Base-by-base conservation (phyloP, 208 protist genomes). In the Porcisia deanei region DNA sequence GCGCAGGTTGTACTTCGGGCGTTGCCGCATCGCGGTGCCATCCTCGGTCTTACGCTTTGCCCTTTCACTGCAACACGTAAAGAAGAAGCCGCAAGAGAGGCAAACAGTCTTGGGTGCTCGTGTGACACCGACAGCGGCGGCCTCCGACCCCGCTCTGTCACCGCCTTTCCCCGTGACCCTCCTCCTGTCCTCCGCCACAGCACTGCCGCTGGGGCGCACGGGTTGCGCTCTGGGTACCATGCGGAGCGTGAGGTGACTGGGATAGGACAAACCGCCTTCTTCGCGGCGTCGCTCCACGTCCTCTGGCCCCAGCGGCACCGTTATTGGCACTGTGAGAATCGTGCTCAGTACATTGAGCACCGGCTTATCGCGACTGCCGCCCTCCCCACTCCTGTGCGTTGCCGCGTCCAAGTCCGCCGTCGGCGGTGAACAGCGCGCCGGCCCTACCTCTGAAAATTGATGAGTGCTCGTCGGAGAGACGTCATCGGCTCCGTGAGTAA, bases 181-280 rank as follows among this genome's bases (percentile, higher is more conserved):
- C 30, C 22, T 14, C 41, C 41, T 47, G 34, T 14, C 41, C 41
- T 47, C 41, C 14, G 39, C 39, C 30, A 3, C 39, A 12, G 10
- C 70, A 25, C 37, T 30, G 72, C n/a, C 14, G 67, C 25, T 52
- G 25, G 7, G 37, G 47, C 20, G 59, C 20, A 74, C 6, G 0
- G 61, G 45, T 34, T 55, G 63, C 12, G 60, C 58, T 49, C 45
- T 45, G n/a, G 67, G 75, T 53, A 83, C 61, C 20, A 86, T 75
- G 53, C 72, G 81, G 58, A 80, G 83, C 2, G 77, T 84, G 37
- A 92, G 80, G 41, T 81, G 85, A 58, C 81, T 85, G 14, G 85
- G 85, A 43, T 87, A 92, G 18, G 81, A 81, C 79, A 87, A 54
- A 25, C 78, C 57, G 43, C 81, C 88, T 39, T 81, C 76, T 12